Conservation (phyloP, 495 filamentous ascomycete species). For the Cryomyces antarcticus region DNA sequence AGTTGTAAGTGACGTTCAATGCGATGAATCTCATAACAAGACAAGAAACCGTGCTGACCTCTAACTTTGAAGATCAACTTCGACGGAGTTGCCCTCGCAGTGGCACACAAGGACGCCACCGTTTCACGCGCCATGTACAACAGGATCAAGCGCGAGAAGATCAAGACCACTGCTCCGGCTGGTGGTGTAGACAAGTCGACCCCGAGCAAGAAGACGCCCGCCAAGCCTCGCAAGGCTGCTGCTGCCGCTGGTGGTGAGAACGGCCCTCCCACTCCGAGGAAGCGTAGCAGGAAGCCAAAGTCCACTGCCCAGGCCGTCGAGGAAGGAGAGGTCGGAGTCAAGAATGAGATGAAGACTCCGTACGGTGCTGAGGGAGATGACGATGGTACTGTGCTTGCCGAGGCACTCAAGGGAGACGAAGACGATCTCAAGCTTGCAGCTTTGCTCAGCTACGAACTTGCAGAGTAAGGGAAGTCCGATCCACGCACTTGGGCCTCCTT, state of each 20-base stretch:
- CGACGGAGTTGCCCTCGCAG: slow-evolving; percentile 2
- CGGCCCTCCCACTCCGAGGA: neutral
- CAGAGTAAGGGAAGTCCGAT: too few relatives aligned
- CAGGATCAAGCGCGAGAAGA: slow-evolving; percentile 1
- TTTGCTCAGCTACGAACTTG: too few relatives aligned
- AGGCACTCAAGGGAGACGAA: neutral
- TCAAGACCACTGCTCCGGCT: neutral
- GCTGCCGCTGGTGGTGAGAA: neutral
- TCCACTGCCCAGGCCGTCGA: neutral
- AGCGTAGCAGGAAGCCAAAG: neutral
- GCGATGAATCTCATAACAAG: too few relatives aligned
- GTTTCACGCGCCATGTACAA: slow-evolving; percentile 11
- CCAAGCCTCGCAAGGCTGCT: neutral
- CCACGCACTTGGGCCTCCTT: too few relatives aligned
- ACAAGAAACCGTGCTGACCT: too few relatives aligned
- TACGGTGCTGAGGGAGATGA: neutral
- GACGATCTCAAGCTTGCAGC: too few relatives aligned
- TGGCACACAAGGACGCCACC: slow-evolving; percentile 4
- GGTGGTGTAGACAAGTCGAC: neutral
- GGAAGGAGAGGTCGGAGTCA: neutral
- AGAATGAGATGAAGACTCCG: neutral
- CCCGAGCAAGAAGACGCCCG: neutral
- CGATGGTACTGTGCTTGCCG: neutral
- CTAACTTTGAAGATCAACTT: slow-evolving; percentile 7
- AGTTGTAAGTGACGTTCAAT: neutral